Percentiles rank a stretch among this genome's conserved stretches.
Conservation (phyloP, 441 rosid genomes). For the Melastoma candidum region DNA sequence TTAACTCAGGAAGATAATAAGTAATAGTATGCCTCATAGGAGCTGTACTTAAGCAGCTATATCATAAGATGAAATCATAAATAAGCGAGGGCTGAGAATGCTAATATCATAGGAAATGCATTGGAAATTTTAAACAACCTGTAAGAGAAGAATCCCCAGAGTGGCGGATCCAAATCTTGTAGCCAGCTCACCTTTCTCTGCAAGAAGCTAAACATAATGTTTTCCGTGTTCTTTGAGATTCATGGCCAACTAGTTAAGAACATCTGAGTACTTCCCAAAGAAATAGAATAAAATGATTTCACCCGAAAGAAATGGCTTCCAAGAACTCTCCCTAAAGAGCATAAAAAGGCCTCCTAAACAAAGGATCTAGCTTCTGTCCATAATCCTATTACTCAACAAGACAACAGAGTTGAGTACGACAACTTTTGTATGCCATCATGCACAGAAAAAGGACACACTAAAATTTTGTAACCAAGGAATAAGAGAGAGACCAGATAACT, state of each 20-base stretch:
- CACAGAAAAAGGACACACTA: too few relatives aligned
- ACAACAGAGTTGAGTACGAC: too few relatives aligned
- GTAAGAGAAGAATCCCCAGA: constrained; percentile 91
- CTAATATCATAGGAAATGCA: constrained; percentile 14
- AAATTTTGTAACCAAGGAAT: background rate
- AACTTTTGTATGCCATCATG: too few relatives aligned
- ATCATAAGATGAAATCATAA: constrained; percentile 8
- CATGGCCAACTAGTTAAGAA: too few relatives aligned
- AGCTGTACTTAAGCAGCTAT: constrained; percentile 1
- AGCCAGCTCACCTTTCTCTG: constrained; percentile 98
- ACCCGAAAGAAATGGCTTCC: too few relatives aligned
- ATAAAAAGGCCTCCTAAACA: too few relatives aligned
- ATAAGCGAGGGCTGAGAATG: constrained; percentile 2
- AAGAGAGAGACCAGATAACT: background rate
- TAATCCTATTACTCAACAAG: too few relatives aligned
- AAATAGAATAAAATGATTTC: too few relatives aligned
- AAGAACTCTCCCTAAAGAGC: too few relatives aligned
- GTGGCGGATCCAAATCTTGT: constrained; percentile 98
- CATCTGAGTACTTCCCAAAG: too few relatives aligned
- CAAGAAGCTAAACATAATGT: constrained; percentile 67
- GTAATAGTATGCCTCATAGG: constrained; percentile 13
- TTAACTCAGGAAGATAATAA: constrained; percentile 16
- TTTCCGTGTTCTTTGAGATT: background rate
- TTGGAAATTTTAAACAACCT: constrained; percentile 36
- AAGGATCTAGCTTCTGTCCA: too few relatives aligned